Base-by-base conservation (phyloP, 192 early-diverging fungal genomes). In the Neocallimastix lanati region DNA sequence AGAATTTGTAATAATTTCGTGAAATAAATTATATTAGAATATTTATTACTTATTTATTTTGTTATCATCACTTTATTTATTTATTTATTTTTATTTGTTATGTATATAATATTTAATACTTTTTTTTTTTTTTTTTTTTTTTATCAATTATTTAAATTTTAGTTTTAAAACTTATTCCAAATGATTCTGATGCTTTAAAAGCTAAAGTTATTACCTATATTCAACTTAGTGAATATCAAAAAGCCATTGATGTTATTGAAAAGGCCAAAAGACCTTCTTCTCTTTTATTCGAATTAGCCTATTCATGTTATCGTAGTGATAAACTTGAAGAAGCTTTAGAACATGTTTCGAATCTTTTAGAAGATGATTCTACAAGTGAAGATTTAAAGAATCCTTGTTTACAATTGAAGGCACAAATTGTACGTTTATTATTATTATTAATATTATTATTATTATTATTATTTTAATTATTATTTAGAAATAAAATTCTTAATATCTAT, bases 401-500 rank as follows among this genome's bases (percentile, higher is more conserved):
- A 50, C 87, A 90, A 36, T 79, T 93, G 29, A 90, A 93, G 81
- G 91, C 88, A 29, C 92, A 93, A 86, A 82, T 92, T 87, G 88
- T 93, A 84, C 78, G 80, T 6, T 33, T 33, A 33, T 33, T 33
- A n/a, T n/a, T n/a, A n/a, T n/a, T n/a, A n/a, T n/a, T n/a, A n/a
- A n/a, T n/a, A n/a, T n/a, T n/a, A n/a, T n/a, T n/a, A n/a, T n/a
- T n/a, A n/a, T n/a, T n/a, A n/a, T 33, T 33, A 33, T 33, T 33
- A 33, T 33, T 6, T 6, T 33, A 33, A 33, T 33, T 6, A 6
- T 33, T 6, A 33, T 6, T 33, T 33, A 33, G 11, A 33, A 33
- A 3, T 33, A 33, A 33, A 33, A 11, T 6, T 33, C 30, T 33
- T 33, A 6, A 6, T 11, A 33, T 33, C 11, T 33, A n/a, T 33